A percentile compares a stretch with the other conserved stretches of the same genome.
Evolutionary conservation across 352 stramenopile genomes (phyloP).

Genomic region (Globisporangium lucens): DNA sequence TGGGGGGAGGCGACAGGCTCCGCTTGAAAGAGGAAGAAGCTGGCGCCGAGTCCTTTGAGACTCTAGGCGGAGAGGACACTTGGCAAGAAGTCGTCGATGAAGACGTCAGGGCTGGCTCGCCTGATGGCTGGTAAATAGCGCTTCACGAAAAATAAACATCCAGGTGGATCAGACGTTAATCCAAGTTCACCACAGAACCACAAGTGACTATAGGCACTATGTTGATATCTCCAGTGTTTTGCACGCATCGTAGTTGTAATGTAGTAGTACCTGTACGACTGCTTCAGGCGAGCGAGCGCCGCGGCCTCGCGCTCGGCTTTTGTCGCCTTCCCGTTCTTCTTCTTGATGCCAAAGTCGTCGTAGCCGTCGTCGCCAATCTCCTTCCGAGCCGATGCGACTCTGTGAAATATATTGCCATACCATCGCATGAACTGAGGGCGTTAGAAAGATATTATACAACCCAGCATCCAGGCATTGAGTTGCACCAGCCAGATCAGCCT

Average conservation of each 20-base stretch:
- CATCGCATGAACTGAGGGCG: neutral
- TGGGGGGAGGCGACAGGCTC: slow-evolving; percentile 13
- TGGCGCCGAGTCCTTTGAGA: neutral
- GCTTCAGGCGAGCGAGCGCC: slow-evolving; percentile 72
- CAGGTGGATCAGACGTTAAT: neutral
- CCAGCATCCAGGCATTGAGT: neutral
- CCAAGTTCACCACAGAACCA: neutral
- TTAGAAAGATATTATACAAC: neutral
- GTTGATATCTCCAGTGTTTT: neutral
- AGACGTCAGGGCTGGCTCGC: neutral
- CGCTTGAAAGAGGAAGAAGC: slow-evolving; percentile 13
- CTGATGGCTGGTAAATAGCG: slow-evolving; percentile 42
- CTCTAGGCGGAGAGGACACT: neutral
- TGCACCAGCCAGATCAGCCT: neutral
- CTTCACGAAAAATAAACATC: slow-evolving; percentile 16
- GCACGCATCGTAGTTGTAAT: neutral
- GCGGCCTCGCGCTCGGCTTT: slow-evolving; percentile 78
- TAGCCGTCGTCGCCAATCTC: slow-evolving; percentile 86
- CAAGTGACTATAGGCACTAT: neutral
- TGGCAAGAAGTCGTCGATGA: neutral
- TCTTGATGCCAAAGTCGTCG: slow-evolving; percentile 85
- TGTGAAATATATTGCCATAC: slow-evolving; percentile 15
- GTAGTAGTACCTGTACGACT: slow-evolving; percentile 69
- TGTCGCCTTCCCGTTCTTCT: slow-evolving; percentile 71
- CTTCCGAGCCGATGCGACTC: slow-evolving; percentile 66